These are phyloP conservation scores for Dioscorea zingiberensis DNA, from an alignment of 106 monocot genomes.

Conservation along the genomic window DNA sequence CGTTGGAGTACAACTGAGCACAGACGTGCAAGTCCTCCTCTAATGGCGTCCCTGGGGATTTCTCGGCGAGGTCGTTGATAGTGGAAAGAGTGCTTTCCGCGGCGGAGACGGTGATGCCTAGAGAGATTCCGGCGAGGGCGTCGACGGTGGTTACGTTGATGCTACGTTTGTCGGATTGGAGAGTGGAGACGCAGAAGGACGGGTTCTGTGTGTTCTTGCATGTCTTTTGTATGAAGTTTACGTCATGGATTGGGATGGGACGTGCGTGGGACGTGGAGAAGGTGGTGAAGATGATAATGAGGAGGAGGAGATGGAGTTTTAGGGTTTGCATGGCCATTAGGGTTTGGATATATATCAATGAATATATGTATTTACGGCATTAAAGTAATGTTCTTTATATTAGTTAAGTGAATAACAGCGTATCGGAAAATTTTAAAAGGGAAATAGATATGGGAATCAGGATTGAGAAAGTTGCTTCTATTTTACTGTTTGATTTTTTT, in stretches of 20 bases:
- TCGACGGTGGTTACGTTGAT: slow-evolving; percentile 1
- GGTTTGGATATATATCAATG: too few species aligned
- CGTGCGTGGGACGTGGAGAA: too few species aligned
- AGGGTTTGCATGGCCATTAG: too few species aligned
- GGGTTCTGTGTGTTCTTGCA: neutral
- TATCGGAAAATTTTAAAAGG: too few species aligned
- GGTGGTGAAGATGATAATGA: too few species aligned
- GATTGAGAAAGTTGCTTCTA: too few species aligned
- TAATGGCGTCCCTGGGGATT: neutral
- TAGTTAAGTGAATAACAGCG: too few species aligned
- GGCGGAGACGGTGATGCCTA: slow-evolving; percentile 2
- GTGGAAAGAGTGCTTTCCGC: neutral
- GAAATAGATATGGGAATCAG: too few species aligned
- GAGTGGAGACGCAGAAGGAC: neutral
- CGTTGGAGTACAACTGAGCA: neutral
- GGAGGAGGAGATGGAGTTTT: too few species aligned
- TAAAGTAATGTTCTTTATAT: too few species aligned
- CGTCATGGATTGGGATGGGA: neutral
- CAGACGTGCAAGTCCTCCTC: slow-evolving; percentile 1
- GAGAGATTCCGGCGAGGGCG: neutral
- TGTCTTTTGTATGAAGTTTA: slow-evolving; percentile 1
- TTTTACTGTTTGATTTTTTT: too few species aligned
- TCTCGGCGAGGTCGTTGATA: neutral
- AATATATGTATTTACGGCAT: too few species aligned
- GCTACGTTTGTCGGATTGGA: neutral